phyloP scores from a whole-genome alignment of 192 early-diverging fungal genomes.

The Thamnidium elegans region DNA sequence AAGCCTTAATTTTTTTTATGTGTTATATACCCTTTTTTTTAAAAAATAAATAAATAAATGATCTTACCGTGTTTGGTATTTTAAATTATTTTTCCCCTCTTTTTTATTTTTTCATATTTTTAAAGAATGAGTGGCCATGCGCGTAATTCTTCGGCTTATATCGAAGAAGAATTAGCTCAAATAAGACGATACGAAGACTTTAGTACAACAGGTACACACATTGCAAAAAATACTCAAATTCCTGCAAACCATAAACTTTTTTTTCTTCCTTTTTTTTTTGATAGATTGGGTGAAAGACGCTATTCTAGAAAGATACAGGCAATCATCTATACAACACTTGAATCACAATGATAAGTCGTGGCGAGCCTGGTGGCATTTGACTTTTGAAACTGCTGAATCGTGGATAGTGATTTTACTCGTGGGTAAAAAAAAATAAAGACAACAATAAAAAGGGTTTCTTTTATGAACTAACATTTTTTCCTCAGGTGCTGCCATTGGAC shows the following conservation, averaged over 20 bases:
- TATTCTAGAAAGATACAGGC: slow-evolving; percentile 54
- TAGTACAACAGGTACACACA: slow-evolving; percentile 57
- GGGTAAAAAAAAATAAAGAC: slow-evolving; percentile 37
- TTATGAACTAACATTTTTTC: neutral
- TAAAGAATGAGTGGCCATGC: slow-evolving; percentile 13
- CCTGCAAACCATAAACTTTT: neutral
- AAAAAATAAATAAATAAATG: neutral
- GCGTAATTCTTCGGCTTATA: slow-evolving; percentile 17
- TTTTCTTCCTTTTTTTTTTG: too few species aligned
- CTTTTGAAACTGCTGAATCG: slow-evolving; percentile 71
- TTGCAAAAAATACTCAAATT: neutral
- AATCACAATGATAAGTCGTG: slow-evolving; percentile 43
- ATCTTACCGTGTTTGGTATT: too few species aligned
- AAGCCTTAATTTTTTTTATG: neutral
- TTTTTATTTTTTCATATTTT: too few species aligned
- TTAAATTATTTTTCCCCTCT: too few species aligned
- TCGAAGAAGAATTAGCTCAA: slow-evolving; percentile 47
- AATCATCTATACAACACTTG: slow-evolving; percentile 37
- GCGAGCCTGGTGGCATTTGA: slow-evolving; percentile 47
- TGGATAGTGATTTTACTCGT: slow-evolving; percentile 84
- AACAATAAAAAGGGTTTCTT: neutral
- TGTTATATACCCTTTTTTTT: neutral
- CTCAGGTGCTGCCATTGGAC: slow-evolving; percentile 64
- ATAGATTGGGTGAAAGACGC: slow-evolving; percentile 69
- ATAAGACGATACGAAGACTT: slow-evolving; percentile 63